phyloP scores from a whole-genome alignment of 202 grass and related monocot species.

The Digitaria exilis region DNA sequence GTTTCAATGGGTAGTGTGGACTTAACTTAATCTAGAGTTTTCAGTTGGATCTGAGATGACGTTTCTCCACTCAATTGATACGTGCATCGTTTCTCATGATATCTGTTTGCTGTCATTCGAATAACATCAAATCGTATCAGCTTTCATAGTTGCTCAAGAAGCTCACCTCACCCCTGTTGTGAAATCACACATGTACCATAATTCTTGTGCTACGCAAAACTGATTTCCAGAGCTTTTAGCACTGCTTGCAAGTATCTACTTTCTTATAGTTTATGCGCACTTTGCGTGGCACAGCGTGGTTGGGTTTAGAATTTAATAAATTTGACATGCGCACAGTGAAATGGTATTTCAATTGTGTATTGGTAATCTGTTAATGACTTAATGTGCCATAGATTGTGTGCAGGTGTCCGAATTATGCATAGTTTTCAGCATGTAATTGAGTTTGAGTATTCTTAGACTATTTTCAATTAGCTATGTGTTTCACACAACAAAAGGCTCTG shows the following conservation, averaged over 20 bases:
- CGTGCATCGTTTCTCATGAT: not conserved
- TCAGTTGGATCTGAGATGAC: not conserved
- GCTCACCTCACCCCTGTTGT: not conserved
- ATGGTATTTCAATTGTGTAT: not conserved
- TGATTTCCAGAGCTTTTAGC: not conserved
- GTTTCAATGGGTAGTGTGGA: not conserved
- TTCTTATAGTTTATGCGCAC: not conserved
- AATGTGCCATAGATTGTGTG: not conserved
- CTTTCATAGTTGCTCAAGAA: not conserved
- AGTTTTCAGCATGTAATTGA: not conserved
- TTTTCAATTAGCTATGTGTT: not conserved
- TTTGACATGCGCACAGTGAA: not conserved
- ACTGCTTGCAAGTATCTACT: not conserved
- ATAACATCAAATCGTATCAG: not conserved
- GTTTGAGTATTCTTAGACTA: not conserved
- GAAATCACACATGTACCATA: not conserved
- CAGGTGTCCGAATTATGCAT: not conserved
- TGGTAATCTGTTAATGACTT: not conserved
- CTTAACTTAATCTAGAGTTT: not conserved
- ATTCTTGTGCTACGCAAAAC: not conserved
- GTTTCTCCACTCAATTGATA: conserved; percentile 16
- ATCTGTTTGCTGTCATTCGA: not conserved
- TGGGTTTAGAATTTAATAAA: not conserved
- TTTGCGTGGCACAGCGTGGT: not conserved
- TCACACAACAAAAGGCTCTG: not conserved